These are phyloP conservation scores for Amesomyces nigricolor DNA, from an alignment of 2,329 filamentous ascomycete genomes.

Conservation along the genomic window DNA sequence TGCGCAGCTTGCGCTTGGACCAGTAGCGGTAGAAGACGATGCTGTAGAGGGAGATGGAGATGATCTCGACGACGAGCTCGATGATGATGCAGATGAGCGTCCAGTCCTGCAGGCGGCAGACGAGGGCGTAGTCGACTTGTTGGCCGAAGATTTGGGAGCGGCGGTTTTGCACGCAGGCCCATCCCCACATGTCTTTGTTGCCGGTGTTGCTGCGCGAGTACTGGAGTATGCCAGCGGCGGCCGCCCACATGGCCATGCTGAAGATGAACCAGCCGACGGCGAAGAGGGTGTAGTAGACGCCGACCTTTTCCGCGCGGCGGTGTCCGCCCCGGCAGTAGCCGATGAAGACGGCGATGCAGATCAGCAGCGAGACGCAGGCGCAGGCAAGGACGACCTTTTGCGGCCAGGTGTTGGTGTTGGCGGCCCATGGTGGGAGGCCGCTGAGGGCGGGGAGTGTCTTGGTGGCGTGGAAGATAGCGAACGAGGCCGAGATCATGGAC, in stretches of 20 bases:
- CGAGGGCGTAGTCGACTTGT: slow-evolving; percentile 79
- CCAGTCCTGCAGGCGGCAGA: slow-evolving; percentile 93
- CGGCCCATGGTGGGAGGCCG: slow-evolving; percentile 78
- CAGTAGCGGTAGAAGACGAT: slow-evolving; percentile 97
- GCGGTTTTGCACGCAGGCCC: slow-evolving; percentile 90
- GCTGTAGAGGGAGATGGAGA: slow-evolving; percentile 88
- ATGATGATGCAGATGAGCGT: slow-evolving; percentile 94
- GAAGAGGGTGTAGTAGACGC: slow-evolving; percentile 93
- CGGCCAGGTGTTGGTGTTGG: slow-evolving; percentile 76
- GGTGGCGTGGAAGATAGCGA: slow-evolving; percentile 89
- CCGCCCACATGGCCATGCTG: slow-evolving; percentile 85
- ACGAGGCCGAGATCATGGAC: slow-evolving; percentile 79
- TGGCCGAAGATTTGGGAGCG: slow-evolving; percentile 70
- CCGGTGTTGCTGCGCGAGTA: slow-evolving; percentile 64
- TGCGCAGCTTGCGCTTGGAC: slow-evolving; percentile 89
- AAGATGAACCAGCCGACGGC: slow-evolving; percentile 90
- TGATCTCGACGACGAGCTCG: slow-evolving; percentile 85
- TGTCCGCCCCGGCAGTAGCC: slow-evolving; percentile 89
- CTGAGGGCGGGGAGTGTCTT: slow-evolving; percentile 68
- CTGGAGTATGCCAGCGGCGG: slow-evolving; percentile 80
- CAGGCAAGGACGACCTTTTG: slow-evolving; percentile 78
- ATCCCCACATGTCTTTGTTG: slow-evolving; percentile 93
- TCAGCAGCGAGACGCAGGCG: slow-evolving; percentile 70
- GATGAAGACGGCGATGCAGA: slow-evolving; percentile 74
- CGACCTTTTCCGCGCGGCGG: slow-evolving; percentile 81